Evolutionary conservation across 306 rosid species (phyloP), one percentile per base, ranked within the genome.

Genomic region (Trichosanthes truncata): DNA sequence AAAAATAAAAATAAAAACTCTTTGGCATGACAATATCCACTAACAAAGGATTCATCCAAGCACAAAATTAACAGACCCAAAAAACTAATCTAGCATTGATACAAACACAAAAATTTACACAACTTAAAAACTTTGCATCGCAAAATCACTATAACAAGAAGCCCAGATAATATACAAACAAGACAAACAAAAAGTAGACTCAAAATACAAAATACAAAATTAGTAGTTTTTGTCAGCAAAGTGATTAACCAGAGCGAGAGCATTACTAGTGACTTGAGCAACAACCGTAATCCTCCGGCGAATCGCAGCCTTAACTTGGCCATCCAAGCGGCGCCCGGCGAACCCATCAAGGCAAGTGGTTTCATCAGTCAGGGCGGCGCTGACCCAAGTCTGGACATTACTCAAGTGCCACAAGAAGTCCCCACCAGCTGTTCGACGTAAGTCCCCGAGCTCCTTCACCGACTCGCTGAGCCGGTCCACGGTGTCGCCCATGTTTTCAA

Each of bases 331-430:
- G 49, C 71, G 73, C 60, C 82, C 89, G 0, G 74, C 75, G 73
- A 93, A 91, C 23, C 89, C 96, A 74, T 93, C 97, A 26, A 93
- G 90, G 82, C 97, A 93, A 38, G 96, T 91, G 81, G 62, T 75
- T 45, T 89, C 93, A 53, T 93, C 91, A 0, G 97, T 93, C 12
- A 93, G 88, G 1, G 96, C 94, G 33, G 96, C 91, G 75, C 96
- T 93, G 12, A 88, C 93, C 97, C 97, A 93, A 2, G 97, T 93
- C 83, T 93, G 91, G 33, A 91, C 97, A 49, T 93, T 93, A 82
- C 87, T 93, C 88, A 93, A 80, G 65, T 86, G 97, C 96, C 96
- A 89, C 53, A 13, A 13, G 49, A 93, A 93, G 68, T 91, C 90
- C 85, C 73, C 85, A 20, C 91, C 93, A 23, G 25, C 82, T 1